These are phyloP conservation scores for Colletotrichum destructivum DNA, from an alignment of 2,329 filamentous ascomycete genomes.

Conservation along the genomic window DNA sequence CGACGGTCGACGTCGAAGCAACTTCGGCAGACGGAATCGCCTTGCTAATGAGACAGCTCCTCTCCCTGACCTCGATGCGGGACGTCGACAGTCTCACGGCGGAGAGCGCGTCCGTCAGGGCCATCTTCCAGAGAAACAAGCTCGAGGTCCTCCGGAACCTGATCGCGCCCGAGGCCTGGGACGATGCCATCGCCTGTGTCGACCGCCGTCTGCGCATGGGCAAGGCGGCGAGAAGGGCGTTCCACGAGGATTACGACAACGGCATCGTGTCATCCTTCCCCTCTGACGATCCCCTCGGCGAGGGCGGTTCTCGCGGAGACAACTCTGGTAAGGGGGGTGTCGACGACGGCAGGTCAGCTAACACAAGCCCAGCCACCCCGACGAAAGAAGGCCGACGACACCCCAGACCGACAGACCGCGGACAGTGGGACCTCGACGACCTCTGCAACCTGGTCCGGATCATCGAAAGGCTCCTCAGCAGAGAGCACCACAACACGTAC, in stretches of 20 bases:
- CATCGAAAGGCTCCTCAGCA: constrained; percentile 15
- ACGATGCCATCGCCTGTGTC: constrained; percentile 26
- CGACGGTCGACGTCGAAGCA: neutral
- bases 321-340: no score
- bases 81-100: neutral
- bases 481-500: neutral
- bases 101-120: neutral
- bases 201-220: constrained; percentile 20
- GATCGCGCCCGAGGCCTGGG: constrained; percentile 19
- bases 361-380: neutral
- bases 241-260: constrained; percentile 13
- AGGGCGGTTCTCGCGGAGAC: neutral
- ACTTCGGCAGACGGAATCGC: neutral
- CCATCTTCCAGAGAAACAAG: constrained; percentile 6
- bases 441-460: constrained; percentile 5
- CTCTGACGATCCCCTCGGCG: neutral
- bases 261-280: neutral
- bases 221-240: constrained; percentile 6
- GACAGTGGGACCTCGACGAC: constrained; percentile 25
- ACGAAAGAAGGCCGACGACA: neutral
- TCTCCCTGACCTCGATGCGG: neutral
- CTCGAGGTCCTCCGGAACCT: constrained; percentile 8
- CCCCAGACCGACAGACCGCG: neutral
- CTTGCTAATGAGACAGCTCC: neutral
- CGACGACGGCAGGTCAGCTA: neutral